A percentile compares a stretch with the other conserved stretches of the same genome.
phyloP scores from a whole-genome alignment of 2,329 filamentous ascomycete genomes.

The Penicillium sp. region DNA sequence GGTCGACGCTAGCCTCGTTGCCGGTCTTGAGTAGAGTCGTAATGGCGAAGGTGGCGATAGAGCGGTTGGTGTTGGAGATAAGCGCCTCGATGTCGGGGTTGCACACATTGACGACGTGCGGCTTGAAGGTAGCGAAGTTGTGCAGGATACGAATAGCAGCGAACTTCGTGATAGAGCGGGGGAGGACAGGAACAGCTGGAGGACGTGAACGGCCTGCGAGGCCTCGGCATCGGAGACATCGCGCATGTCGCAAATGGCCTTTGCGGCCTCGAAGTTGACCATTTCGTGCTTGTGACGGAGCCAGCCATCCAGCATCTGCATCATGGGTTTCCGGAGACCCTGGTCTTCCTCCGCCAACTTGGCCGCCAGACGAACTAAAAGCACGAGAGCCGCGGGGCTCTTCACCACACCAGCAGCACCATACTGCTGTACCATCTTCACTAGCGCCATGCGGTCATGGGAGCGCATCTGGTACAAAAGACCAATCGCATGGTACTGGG shows the following conservation, averaged over 20 bases:
- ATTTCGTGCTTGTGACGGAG: constrained; percentile 97
- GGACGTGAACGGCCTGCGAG: constrained; percentile 83
- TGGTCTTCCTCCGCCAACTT: constrained; percentile 92
- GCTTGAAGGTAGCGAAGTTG: constrained; percentile 95
- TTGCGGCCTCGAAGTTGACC: constrained; percentile 98
- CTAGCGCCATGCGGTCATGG: constrained; percentile 94
- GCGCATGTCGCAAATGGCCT: constrained; percentile 92
- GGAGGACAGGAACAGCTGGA: constrained; percentile 97
- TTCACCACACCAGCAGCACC: constrained; percentile 86
- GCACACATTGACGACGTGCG: constrained; percentile 82
- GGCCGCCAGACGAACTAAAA: constrained; percentile 86
- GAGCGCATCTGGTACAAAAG: constrained; percentile 96
- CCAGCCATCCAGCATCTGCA: constrained; percentile 93
- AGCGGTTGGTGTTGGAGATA: constrained; percentile 94
- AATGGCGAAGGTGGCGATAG: constrained; percentile 96
- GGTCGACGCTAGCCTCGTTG: constrained; percentile 93
- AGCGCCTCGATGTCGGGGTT: constrained; percentile 96
- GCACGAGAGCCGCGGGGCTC: constrained; percentile 85
- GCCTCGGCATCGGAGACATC: constrained; percentile 91
- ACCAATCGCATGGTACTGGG: constrained; percentile 97
- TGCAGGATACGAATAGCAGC: constrained; percentile 94
- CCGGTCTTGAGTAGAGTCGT: constrained; percentile 97
- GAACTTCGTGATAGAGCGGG: constrained; percentile 93
- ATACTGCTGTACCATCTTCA: constrained; percentile 99
- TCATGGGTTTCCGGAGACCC: constrained; percentile 88